phyloP scores from a whole-genome alignment of 2,329 filamentous ascomycete genomes.

The Sclerotinia minor region DNA sequence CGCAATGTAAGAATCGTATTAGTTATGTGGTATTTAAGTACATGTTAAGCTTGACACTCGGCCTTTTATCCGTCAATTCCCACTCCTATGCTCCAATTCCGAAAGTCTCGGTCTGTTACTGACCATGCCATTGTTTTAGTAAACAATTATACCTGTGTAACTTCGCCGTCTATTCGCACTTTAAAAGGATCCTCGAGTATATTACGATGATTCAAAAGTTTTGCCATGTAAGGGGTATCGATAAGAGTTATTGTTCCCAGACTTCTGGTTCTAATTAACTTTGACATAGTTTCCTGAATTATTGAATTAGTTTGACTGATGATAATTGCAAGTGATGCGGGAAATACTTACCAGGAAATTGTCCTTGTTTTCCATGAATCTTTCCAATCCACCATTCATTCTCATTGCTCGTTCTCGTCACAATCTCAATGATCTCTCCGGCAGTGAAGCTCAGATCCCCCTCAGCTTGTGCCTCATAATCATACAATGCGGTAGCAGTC shows the following conservation, averaged over 20 bases:
- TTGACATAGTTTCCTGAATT: slow-evolving; percentile 53
- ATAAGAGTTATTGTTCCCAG: slow-evolving; percentile 2
- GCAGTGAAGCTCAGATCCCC: slow-evolving; percentile 88
- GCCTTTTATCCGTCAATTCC: slow-evolving; percentile 1
- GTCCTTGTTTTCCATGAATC: slow-evolving; percentile 75
- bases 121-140: neutral
- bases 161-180: neutral
- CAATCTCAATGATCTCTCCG: slow-evolving; percentile 87
- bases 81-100: neutral
- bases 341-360: slow-evolving; percentile 79
- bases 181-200: slow-evolving; percentile 1
- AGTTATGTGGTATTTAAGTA: slow-evolving; percentile 22
- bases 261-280: slow-evolving; percentile 38
- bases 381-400: slow-evolving; percentile 98
- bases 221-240: slow-evolving; percentile 15
- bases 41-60: slow-evolving; percentile 8
- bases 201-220: slow-evolving; percentile 18
- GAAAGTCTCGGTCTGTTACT: neutral
- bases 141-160: neutral
- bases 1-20: slow-evolving; percentile 21
- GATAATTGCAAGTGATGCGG: neutral
- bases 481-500: slow-evolving; percentile 87
- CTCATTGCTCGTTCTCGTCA: slow-evolving; percentile 78
- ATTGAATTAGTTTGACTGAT: slow-evolving; percentile 27
- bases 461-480: slow-evolving; percentile 93